These are phyloP conservation scores for Boletales sp. DNA, from an alignment of 768 basidiomycete genomes.

Conservation along the genomic window DNA sequence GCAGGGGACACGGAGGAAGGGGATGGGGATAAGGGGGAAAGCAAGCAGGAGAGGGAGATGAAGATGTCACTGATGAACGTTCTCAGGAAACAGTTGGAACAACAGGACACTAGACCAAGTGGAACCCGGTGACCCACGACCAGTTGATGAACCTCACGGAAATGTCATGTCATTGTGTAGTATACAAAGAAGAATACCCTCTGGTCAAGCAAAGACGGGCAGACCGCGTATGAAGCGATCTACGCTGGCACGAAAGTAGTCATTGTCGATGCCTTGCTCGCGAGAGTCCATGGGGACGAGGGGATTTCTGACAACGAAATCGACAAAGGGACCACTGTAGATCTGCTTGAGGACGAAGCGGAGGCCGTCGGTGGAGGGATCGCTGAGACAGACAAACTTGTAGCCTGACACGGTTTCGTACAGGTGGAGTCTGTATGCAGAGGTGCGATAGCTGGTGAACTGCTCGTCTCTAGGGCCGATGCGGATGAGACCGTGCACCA, in stretches of 20 bases:
- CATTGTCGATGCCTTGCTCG: slow-evolving; percentile 87
- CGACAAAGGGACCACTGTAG: slow-evolving; percentile 90
- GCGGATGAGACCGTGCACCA: neutral
- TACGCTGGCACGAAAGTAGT: slow-evolving; percentile 78
- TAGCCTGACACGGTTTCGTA: slow-evolving; percentile 90
- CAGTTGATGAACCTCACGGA: slow-evolving; percentile 9
- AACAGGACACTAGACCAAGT: slow-evolving; percentile 35
- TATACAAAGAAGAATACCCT: slow-evolving; percentile 20
- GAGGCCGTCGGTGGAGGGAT: slow-evolving; percentile 79
- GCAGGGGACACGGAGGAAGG: slow-evolving; percentile 67
- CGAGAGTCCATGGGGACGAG: slow-evolving; percentile 79
- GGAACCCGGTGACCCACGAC: neutral
- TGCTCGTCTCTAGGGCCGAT: slow-evolving; percentile 67
- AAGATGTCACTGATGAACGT: slow-evolving; percentile 83
- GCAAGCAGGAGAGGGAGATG: slow-evolving; percentile 72
- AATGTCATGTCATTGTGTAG: slow-evolving; percentile 11
- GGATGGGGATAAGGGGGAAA: slow-evolving; percentile 55
- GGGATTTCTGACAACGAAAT: slow-evolving; percentile 92
- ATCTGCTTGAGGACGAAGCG: slow-evolving; percentile 82
- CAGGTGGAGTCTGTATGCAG: slow-evolving; percentile 88
- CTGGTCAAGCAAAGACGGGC: slow-evolving; percentile 38
- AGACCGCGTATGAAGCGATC: slow-evolving; percentile 71
- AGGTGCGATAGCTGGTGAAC: slow-evolving; percentile 88
- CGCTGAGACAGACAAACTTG: slow-evolving; percentile 93
- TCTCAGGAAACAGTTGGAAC: slow-evolving; percentile 78